Base-by-base conservation (phyloP, 23 red algal species). In the Pyropia yezoensis region DNA sequence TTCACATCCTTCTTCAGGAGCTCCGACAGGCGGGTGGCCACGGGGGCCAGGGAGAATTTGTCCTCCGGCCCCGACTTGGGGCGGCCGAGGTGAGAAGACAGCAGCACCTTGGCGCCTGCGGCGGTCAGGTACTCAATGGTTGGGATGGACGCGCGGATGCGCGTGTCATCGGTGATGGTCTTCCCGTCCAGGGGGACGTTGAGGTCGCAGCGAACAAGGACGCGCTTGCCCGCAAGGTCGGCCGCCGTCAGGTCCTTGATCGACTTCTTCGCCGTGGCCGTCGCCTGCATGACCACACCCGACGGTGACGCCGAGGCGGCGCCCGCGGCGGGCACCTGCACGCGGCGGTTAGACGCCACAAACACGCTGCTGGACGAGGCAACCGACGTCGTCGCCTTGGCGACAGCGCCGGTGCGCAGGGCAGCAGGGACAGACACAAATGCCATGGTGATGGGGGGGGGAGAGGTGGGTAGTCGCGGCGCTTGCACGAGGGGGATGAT, bases 61-160 rank as follows among this genome's bases (percentile, higher is more conserved):
- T 98, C 94, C 71, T 98, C 94, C n/a, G 85, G 85, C n/a, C 94
- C 94, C 47, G 79, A 76, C 65, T 98, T 98, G 12, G 94, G 94
- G 21, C 94, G 81, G 18, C 94, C 94, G 7, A 98, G 70, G 80
- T 98, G 94, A 18, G 94, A 98, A 14, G 76, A 87, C 47, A 98
- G 59, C 49, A 98, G 52, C 20, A 98, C 94, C 83, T 98, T 98
- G 30, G 94, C 94, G 54, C 94, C 94, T 24, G 76, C 71, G 1
- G 91, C 70, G 18, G 82, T 56, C 21, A 98, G 60, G 56, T 91
- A 91, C 66, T 98, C 67, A 67, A 98, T 91, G 2, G 94, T 98
- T 0, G 94, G 94, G 17, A 98, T 39, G 8, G 94, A 98, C 14
- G 94, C 94, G 19, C 85, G 73, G 72, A 98, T 76, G 27, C 94